Evolutionary conservation across 768 basidiomycete species (phyloP), one percentile per base, ranked within the genome.

Genomic region (Scleroderma bovista): DNA sequence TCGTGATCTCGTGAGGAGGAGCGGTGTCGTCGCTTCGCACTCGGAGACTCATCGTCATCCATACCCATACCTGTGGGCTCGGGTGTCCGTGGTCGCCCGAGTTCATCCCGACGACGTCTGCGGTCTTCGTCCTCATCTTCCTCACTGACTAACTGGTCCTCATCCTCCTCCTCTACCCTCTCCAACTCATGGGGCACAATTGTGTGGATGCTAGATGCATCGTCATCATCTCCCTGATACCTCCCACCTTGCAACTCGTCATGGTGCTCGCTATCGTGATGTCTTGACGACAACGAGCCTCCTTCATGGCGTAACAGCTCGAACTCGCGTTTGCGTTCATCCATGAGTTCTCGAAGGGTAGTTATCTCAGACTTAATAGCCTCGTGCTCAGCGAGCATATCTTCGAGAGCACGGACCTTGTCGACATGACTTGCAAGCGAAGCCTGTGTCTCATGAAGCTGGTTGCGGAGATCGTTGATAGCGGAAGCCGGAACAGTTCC

Each of bases 301-400:
- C 61, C 42, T 5, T 38, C 33, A 17, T 44, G 59, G 47, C 60
- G 63, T 4, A 57, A 61, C 2, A 54, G 33, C 42, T 66, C 77
- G 60, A 67, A 62, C 45, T 84, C 81, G 16, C 74, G 72, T 58
- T 80, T 75, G 40, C 79, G 78, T 50, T 78, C 75, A 54, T 88
- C 85, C 70, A 92, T 78, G 58, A 86, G 67, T 43, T 87, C 84
- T 13, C 87, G 74, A 46, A 98, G 72, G 2, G 75, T 71, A 33
- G 77, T 71, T 3, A 98, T 81, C 58, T 98, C 93, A 24, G 74
- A 72, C 65, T 86, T 86, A 61, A 96, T 80, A 8, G 70, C 72
- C 50, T 96, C 93, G 57, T 97, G 92, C 68, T 96, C 93, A 1
- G 77, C 75, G 34, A 95, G 73, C 53, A 89, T 78, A 26, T 75